Percentiles rank a stretch among this genome's conserved stretches.
These are phyloP conservation scores for Aspergillus brunneoviolaceus DNA, from an alignment of 2,329 filamentous ascomycete species.

Conservation along the genomic window DNA sequence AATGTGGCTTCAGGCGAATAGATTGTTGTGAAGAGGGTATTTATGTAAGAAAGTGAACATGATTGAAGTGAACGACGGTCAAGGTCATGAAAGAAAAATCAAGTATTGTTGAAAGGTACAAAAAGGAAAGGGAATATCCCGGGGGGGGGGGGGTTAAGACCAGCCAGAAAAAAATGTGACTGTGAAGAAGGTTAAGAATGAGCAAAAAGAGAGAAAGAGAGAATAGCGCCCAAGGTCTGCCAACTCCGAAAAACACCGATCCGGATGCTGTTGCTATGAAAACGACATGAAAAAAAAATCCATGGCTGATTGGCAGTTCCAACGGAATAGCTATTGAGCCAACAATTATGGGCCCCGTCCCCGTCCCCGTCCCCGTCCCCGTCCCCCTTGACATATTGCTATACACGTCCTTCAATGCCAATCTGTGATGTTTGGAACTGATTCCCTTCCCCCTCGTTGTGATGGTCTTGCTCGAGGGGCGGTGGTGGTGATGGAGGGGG, in stretches of 20 bases:
- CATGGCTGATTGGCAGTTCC: not conserved
- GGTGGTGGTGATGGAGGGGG: constrained; percentile 37
- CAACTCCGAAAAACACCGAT: constrained; percentile 12
- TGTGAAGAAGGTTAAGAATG: constrained; percentile 4
- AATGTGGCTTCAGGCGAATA: too few species aligned
- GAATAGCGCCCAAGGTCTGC: not conserved
- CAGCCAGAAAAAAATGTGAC: not conserved
- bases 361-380: not conserved
- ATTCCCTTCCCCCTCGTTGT: constrained; percentile 8
- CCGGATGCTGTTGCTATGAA: constrained; percentile 11
- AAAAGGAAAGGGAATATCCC: not conserved
- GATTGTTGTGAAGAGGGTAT: not conserved
- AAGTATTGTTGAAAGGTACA: too few species aligned
- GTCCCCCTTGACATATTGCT: not conserved
- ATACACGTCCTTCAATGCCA: constrained; percentile 27
- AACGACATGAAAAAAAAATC: constrained; percentile 4
- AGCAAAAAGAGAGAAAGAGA: not conserved
- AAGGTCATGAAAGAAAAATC: not conserved
- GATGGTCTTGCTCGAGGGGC: constrained; percentile 24
- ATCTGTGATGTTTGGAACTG: constrained; percentile 21
- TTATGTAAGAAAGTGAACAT: not conserved
- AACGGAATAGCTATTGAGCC: not conserved
- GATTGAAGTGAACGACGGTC: not conserved
- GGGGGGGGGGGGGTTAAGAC: not conserved
- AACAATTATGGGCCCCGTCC: not conserved